These are phyloP conservation scores for Roridomyces roridus DNA, from an alignment of 768 basidiomycete species.

Conservation along the genomic window DNA sequence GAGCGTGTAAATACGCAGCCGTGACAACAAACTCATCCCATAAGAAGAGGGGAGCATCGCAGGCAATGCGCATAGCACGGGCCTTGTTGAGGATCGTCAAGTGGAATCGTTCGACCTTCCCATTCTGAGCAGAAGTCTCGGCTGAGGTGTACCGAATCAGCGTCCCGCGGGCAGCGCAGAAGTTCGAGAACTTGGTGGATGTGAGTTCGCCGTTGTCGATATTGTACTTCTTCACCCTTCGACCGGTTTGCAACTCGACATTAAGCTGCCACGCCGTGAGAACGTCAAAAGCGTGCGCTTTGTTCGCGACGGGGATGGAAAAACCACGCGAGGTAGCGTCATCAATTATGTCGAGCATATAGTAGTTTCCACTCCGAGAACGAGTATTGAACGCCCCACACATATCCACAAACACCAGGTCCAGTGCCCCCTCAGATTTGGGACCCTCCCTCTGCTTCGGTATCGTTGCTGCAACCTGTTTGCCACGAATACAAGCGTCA, in stretches of 20 bases:
- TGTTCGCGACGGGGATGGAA: slow-evolving; percentile 37
- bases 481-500: slow-evolving; percentile 41
- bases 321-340: slow-evolving; percentile 35
- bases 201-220: slow-evolving; percentile 33
- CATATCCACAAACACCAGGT: slow-evolving; percentile 38
- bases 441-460: slow-evolving; percentile 34
- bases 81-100: slow-evolving; percentile 36
- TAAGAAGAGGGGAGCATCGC: slow-evolving; percentile 28
- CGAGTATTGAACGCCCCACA: slow-evolving; percentile 27
- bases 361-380: slow-evolving; percentile 31
- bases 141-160: slow-evolving; percentile 32
- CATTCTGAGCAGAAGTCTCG: slow-evolving; percentile 43
- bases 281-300: slow-evolving; percentile 27
- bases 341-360: slow-evolving; percentile 41
- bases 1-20: slow-evolving; percentile 31
- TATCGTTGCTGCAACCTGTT: slow-evolving; percentile 41
- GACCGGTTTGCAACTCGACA: slow-evolving; percentile 27
- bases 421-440: slow-evolving; percentile 31
- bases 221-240: slow-evolving; percentile 17
- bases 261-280: slow-evolving; percentile 37
- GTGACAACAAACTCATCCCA: slow-evolving; percentile 43
- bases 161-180: slow-evolving; percentile 20
- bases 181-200: slow-evolving; percentile 10
- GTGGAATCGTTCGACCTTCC: slow-evolving; percentile 42
- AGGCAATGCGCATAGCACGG: slow-evolving; percentile 34